A percentile compares a stretch with the other conserved stretches of the same genome.
Conservation (phyloP, 192 early-diverging fungal genomes). For the Entrophospora sp. region DNA sequence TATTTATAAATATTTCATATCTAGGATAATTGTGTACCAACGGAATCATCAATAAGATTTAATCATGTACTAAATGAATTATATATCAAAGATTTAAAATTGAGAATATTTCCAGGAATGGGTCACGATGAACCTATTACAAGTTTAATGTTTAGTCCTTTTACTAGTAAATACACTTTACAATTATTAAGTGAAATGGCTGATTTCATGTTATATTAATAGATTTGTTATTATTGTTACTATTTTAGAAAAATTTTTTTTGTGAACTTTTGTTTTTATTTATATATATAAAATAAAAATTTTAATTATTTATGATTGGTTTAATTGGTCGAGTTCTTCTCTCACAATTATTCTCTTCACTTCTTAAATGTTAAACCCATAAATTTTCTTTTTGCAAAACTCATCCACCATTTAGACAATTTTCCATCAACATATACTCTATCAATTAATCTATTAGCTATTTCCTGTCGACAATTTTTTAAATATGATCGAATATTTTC, state of each 20-base stretch:
- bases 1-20: not conserved
- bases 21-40: conserved; percentile 24
- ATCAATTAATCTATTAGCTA: conserved; percentile 62
- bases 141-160: conserved; percentile 19
- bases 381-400: conserved; percentile 98
- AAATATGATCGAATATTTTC: conserved; percentile 81
- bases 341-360: too few species aligned
- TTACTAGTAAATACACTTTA: not conserved
- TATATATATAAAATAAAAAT: too few species aligned
- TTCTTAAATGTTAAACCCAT: too few species aligned
- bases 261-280: too few species aligned
- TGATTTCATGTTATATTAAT: not conserved
- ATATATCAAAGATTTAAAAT: conserved; percentile 19
- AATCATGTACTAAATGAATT: conserved; percentile 26
- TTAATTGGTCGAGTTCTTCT: too few species aligned
- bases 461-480: conserved; percentile 83
- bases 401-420: conserved; percentile 99
- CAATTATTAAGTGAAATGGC: not conserved
- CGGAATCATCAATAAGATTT: conserved; percentile 23
- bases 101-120: conserved; percentile 25
- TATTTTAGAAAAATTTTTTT: too few species aligned
- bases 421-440: conserved; percentile 72
- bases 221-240: not conserved
- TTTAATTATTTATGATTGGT: too few species aligned
- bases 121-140: conserved; percentile 26